Percentiles rank a stretch among this genome's conserved stretches.
These are phyloP conservation scores for Capillidium rhysosporum DNA, from an alignment of 371 early-diverging fungal genomes.

Conservation along the genomic window DNA sequence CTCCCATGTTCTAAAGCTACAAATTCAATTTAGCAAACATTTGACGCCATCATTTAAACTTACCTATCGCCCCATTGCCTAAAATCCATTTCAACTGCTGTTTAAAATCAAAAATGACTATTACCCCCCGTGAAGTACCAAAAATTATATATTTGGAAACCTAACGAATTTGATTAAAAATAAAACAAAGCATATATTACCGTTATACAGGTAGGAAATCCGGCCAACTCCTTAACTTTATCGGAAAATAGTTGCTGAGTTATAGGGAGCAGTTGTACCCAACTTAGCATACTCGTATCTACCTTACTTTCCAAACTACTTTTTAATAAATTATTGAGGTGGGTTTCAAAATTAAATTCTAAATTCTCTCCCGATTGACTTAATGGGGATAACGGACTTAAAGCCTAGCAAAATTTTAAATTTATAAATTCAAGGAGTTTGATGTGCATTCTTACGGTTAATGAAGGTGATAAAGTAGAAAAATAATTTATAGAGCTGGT, in stretches of 20 bases:
- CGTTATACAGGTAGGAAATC: constrained; percentile 32
- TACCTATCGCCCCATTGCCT: constrained; percentile 30
- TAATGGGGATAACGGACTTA: neutral
- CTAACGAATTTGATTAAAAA: constrained; percentile 10
- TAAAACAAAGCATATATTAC: constrained; percentile 12
- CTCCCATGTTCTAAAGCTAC: constrained; percentile 31
- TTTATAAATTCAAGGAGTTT: neutral
- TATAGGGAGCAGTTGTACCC: constrained; percentile 43
- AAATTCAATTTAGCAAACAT: neutral
- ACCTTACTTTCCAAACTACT: neutral
- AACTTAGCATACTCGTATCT: constrained; percentile 49
- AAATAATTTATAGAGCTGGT: neutral
- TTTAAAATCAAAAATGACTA: constrained; percentile 38
- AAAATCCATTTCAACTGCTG: constrained; percentile 40
- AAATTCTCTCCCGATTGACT: neutral
- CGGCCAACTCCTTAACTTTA: constrained; percentile 26
- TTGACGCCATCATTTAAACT: neutral
- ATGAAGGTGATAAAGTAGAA: neutral
- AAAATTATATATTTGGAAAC: constrained; percentile 40
- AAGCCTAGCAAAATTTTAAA: neutral
- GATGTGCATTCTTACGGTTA: neutral
- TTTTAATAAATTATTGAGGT: neutral
- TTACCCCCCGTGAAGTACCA: constrained; percentile 48
- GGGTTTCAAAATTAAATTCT: neutral
- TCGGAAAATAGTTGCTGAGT: constrained; percentile 43